These are phyloP conservation scores for Globisporangium barbulae DNA, from an alignment of 352 stramenopile genomes.

Conservation along the genomic window DNA sequence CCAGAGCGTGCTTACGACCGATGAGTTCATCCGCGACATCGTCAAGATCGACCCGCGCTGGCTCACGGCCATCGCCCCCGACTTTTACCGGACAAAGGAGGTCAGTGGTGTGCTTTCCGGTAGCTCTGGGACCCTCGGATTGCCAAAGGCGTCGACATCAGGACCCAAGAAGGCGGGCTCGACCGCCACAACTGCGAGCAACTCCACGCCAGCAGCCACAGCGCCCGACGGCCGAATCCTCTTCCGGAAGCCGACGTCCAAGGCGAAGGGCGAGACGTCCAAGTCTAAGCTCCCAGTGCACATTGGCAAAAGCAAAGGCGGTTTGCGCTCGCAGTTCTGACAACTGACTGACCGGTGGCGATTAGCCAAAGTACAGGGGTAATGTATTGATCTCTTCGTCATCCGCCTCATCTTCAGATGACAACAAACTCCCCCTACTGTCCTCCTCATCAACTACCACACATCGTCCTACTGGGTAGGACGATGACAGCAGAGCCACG, in stretches of 20 bases:
- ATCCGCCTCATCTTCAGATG: neutral
- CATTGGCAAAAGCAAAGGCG: slow-evolving; percentile 82
- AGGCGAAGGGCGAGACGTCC: slow-evolving; percentile 16
- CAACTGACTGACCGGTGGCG: neutral
- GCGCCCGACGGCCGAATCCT: slow-evolving; percentile 55
- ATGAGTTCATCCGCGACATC: slow-evolving; percentile 90
- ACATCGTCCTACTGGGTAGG: neutral
- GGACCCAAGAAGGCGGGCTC: slow-evolving; percentile 13
- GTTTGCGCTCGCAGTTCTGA: slow-evolving; percentile 66
- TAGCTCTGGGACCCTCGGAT: slow-evolving; percentile 58
- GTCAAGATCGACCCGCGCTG: slow-evolving; percentile 72
- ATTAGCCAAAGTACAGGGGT: slow-evolving; percentile 26
- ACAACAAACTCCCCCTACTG: neutral
- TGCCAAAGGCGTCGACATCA: slow-evolving; percentile 38
- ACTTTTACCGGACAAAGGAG: slow-evolving; percentile 75
- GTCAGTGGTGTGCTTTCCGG: slow-evolving; percentile 63
- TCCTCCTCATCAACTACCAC: neutral
- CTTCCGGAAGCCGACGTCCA: slow-evolving; percentile 62
- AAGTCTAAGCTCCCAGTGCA: slow-evolving; percentile 65
- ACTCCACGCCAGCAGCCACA: slow-evolving; percentile 17
- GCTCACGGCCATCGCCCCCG: slow-evolving; percentile 58
- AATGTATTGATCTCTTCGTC: slow-evolving; percentile 6
- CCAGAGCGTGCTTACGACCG: slow-evolving; percentile 97
- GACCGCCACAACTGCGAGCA: neutral
- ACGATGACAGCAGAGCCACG: neutral